These are phyloP conservation scores for Helotiales sp. DNA, from an alignment of 2,329 filamentous ascomycete genomes.

Conservation along the genomic window DNA sequence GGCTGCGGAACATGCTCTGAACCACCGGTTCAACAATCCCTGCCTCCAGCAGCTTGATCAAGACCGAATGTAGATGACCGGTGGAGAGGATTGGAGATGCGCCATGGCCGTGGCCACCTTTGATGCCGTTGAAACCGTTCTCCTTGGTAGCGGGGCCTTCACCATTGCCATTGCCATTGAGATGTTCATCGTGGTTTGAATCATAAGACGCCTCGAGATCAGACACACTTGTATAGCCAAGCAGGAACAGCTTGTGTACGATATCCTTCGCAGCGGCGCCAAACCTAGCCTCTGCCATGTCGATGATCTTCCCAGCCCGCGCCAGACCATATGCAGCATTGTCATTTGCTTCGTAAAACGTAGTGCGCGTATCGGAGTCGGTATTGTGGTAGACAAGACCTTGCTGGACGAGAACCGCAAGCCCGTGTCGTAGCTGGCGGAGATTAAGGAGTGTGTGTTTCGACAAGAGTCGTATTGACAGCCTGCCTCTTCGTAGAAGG, in stretches of 20 bases:
- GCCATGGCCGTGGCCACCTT: background rate
- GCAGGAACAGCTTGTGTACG: conserved; percentile 70
- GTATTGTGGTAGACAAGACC: conserved; percentile 78
- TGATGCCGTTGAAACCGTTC: conserved; percentile 21
- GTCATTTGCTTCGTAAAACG: conserved; percentile 83
- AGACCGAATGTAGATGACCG: conserved; percentile 43
- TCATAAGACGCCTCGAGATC: conserved; percentile 68
- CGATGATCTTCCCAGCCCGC: conserved; percentile 77
- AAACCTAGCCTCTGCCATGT: conserved; percentile 71
- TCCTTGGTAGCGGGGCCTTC: conserved; percentile 10
- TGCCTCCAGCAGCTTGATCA: conserved; percentile 55
- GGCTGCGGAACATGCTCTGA: conserved; percentile 56
- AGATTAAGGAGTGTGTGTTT: conserved; percentile 71
- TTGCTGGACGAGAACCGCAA: conserved; percentile 85
- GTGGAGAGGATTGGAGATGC: conserved; percentile 14
- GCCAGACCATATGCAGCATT: conserved; percentile 79
- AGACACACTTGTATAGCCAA: conserved; percentile 74
- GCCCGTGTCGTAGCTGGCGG: conserved; percentile 76
- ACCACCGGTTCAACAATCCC: conserved; percentile 69
- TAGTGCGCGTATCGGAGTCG: conserved; percentile 59
- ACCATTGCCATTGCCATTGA: conserved; percentile 34
- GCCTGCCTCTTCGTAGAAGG: conserved; percentile 77
- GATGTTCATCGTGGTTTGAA: conserved; percentile 21
- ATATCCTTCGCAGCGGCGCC: conserved; percentile 74
- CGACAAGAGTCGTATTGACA: conserved; percentile 67